phyloP scores from a whole-genome alignment of 2,329 filamentous ascomycete species.

The Epichloe glyceriae region DNA sequence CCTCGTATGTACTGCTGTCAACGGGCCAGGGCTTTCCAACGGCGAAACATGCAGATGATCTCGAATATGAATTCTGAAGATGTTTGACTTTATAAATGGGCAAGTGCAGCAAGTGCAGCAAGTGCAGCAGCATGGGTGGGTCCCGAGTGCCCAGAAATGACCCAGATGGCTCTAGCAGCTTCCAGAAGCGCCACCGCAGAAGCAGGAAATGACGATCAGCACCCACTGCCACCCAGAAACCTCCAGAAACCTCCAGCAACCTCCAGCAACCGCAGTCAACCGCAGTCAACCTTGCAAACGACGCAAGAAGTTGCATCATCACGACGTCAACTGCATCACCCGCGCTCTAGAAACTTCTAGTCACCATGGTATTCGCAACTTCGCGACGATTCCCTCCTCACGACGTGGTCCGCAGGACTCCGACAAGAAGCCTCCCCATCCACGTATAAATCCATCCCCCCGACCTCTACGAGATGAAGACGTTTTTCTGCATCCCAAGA shows the following conservation, averaged over 20 bases:
- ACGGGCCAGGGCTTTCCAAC: too few relatives aligned
- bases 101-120: too few relatives aligned
- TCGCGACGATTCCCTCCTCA: not conserved
- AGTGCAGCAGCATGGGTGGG: too few relatives aligned
- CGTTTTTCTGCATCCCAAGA: not conserved
- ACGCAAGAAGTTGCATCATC: not conserved
- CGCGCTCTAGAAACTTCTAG: not conserved
- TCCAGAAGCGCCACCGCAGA: not conserved
- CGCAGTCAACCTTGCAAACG: not conserved
- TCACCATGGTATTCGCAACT: not conserved
- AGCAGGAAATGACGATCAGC: not conserved
- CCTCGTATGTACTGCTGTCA: too few relatives aligned
- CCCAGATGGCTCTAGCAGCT: not conserved
- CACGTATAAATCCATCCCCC: conserved; percentile 2
- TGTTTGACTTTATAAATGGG: too few relatives aligned
- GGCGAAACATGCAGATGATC: too few relatives aligned
- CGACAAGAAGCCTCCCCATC: not conserved
- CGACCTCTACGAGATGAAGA: too few relatives aligned
- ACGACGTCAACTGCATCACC: not conserved
- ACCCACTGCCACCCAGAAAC: too few relatives aligned
- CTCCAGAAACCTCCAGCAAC: not conserved
- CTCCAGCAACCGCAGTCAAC: not conserved
- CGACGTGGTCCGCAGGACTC: not conserved
- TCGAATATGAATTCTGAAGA: too few relatives aligned
- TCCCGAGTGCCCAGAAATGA: not conserved